These are phyloP conservation scores for Penicillium pancosmium DNA, from an alignment of 495 filamentous ascomycete species.

Conservation along the genomic window DNA sequence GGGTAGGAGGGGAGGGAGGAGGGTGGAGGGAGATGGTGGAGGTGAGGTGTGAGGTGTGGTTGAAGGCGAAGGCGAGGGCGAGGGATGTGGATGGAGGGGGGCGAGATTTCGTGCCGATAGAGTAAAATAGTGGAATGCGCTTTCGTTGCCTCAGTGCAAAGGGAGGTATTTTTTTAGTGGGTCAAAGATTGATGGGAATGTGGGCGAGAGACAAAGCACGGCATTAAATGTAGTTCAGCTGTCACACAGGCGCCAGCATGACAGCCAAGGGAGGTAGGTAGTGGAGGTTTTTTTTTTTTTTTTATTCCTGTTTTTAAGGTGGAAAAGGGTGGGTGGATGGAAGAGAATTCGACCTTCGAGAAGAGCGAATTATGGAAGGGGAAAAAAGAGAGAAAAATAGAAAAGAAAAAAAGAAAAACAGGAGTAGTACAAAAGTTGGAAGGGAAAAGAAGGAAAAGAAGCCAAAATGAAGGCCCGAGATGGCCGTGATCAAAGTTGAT, in stretches of 20 bases:
- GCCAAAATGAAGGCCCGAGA: conserved; percentile 5
- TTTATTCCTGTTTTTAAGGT: conserved; percentile 12
- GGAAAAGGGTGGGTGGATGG: conserved; percentile 21
- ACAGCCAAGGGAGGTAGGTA: conserved; percentile 28
- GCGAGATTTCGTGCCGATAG: conserved; percentile 12
- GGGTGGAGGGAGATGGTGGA: conserved; percentile 12
- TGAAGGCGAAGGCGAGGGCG: background rate
- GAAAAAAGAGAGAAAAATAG: conserved; percentile 11
- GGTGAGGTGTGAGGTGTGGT: conserved; percentile 4
- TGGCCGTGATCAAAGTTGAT: conserved; percentile 27
- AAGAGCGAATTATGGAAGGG: conserved; percentile 8
- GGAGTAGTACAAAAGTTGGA: background rate
- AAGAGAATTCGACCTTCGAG: background rate
- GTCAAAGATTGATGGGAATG: conserved; percentile 45
- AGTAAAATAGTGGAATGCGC: conserved; percentile 42
- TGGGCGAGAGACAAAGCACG: conserved; percentile 44
- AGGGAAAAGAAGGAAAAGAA: conserved; percentile 11
- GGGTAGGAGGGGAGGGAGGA: conserved; percentile 33
- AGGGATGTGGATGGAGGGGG: background rate
- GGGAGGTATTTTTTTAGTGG: conserved; percentile 37
- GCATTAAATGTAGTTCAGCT: conserved; percentile 46
- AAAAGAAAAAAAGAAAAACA: conserved; percentile 12
- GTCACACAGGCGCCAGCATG: conserved; percentile 51
- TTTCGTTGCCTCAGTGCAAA: conserved; percentile 33
- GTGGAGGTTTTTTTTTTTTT: conserved; percentile 5